Percentiles rank a stretch among this genome's conserved stretches.
phyloP scores from a whole-genome alignment of 2,329 filamentous ascomycete genomes.

The Beauveria rudraprayagi region DNA sequence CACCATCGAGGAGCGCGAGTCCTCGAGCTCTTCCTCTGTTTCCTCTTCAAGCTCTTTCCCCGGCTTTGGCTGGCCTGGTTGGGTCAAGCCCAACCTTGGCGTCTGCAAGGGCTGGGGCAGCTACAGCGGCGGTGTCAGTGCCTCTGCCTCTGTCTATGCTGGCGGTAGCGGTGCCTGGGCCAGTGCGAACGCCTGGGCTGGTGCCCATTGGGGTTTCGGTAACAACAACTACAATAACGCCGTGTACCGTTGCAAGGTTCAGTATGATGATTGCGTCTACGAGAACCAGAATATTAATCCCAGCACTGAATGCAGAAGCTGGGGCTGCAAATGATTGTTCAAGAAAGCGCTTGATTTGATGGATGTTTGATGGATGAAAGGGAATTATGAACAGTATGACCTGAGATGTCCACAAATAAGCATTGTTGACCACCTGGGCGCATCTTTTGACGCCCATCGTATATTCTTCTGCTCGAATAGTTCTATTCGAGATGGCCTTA shows the following conservation, averaged over 20 bases:
- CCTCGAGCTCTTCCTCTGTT: not conserved
- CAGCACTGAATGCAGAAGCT: conserved; percentile 32
- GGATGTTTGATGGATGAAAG: not conserved
- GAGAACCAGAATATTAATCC: conserved; percentile 33
- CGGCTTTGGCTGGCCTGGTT: conserved; percentile 6
- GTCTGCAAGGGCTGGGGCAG: conserved; percentile 8
- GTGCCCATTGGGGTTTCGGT: conserved; percentile 18
- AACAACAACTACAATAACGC: conserved; percentile 26
- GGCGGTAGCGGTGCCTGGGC: conserved; percentile 8
- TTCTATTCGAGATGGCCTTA: not conserved
- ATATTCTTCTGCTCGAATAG: not conserved
- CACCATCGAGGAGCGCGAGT: not conserved
- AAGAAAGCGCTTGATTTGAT: not conserved
- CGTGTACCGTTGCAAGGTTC: conserved; percentile 37
- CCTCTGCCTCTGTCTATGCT: conserved; percentile 3
- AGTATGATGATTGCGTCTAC: conserved; percentile 40
- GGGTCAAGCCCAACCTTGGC: not conserved
- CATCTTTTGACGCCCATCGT: not conserved
- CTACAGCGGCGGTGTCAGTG: conserved; percentile 8
- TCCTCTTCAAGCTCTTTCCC: not conserved
- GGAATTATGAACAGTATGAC: not conserved
- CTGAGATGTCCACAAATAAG: not conserved
- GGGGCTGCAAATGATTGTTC: conserved; percentile 16
- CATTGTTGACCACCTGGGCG: not conserved
- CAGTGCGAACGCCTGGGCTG: conserved; percentile 4